Evolutionary conservation across 192 early-diverging fungal genomes (phyloP).

Genomic region (Funneliformis geosporum): DNA sequence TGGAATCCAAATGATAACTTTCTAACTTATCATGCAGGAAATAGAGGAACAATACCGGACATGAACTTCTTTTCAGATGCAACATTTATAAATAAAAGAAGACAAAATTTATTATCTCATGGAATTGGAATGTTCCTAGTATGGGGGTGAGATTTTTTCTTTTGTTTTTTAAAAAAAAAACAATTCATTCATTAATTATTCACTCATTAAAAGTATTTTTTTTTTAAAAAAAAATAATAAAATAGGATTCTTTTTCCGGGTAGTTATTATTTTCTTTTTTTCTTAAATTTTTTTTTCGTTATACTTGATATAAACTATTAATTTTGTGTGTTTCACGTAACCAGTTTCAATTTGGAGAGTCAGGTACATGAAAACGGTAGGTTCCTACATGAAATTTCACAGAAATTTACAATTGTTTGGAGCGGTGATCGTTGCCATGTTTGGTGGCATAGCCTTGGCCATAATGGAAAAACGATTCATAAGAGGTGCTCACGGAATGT

Average conservation of each 20-base stretch:
- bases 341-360: conserved; percentile 21
- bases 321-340: neutral
- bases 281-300: neutral
- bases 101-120: neutral
- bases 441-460: conserved; percentile 30
- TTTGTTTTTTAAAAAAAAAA: neutral
- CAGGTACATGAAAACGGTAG: conserved; percentile 13
- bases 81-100: neutral
- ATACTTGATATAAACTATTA: too few relatives aligned
- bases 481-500: neutral
- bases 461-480: neutral
- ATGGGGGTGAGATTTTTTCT: conserved; percentile 18
- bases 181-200: too few relatives aligned
- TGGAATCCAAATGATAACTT: neutral
- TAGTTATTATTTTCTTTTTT: neutral
- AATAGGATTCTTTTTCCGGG: conserved; percentile 25
- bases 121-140: conserved; percentile 30
- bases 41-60: neutral
- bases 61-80: conserved; percentile 16
- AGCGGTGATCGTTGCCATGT: conserved; percentile 13
- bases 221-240: neutral
- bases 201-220: neutral
- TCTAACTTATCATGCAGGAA: conserved; percentile 1
- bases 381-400: conserved; percentile 14
- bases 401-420: conserved; percentile 30